Base-by-base conservation (phyloP, 176 grass and related monocot species). In the Paspalum vaginatum region DNA sequence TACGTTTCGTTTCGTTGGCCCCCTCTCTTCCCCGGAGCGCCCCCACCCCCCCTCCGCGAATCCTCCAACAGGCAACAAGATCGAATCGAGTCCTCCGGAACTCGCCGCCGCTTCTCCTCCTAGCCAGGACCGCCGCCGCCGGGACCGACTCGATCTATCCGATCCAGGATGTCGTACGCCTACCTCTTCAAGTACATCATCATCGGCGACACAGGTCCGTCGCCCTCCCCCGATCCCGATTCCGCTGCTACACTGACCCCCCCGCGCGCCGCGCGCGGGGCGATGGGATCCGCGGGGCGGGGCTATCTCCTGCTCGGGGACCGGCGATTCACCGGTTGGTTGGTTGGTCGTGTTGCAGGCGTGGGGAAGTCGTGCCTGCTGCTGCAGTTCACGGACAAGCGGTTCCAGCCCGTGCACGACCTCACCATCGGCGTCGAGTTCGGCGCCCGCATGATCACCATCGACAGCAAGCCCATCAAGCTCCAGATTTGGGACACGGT, bases 141-240 rank as follows among this genome's bases (percentile, higher is more conserved):
- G 61, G 80, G 60, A 67, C 62, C 77, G 72, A 22, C 39, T 21
- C 12, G 67, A 26, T 68, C 53, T 20, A 11, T 43, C 2, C 54
- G 20, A 50, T 54, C 87, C 40, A 73, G 44, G 40, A 95, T 98
- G 95, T 98, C 95, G 84, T 98, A 98, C 83, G 95, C 95, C 57
- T 98, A 98, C 73, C 90, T 98, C 77, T 98, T 98, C 92, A 98
- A 98, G 73, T 98, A 98, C 83, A 98, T 98, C 90, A 95, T 98
- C 86, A 98, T 98, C 90, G 92, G 95, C 63, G 92, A 98, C 70
- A 98, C 95, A 83, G 95, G 95, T 91, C 27, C 51, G 49, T 46
- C 50, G 14, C 59, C 14, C 50, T 32, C 32, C 7, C 5, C 0
- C 26, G 4, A 21, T 15, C 8, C 38, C 58, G 4, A 48, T 25